Base-by-base conservation (phyloP, 208 protist genomes). In the Trypanosoma mega region DNA sequence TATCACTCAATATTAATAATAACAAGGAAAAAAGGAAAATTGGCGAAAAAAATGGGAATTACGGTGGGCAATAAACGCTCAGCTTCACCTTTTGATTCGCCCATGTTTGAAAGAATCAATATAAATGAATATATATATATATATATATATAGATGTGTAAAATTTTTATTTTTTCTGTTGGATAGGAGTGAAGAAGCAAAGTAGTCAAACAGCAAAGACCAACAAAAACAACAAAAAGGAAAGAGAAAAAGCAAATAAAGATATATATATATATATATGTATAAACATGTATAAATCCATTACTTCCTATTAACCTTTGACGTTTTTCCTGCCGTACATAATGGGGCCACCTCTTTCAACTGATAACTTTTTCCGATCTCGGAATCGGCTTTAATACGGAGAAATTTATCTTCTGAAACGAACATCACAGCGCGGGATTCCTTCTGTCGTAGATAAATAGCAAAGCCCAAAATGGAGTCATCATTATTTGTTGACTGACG, bases 401-500 rank as follows among this genome's bases (percentile, higher is more conserved):
- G 70, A 34, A 91, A 82, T 56, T 88, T 90, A 68, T 94, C 88
- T 37, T 94, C 83, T 1, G 82, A 85, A 3, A 94, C 72, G 59
- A 94, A 92, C 29, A 80, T 12, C 11, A 94, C 79, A 4, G 3
- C 8, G 0, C 21, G 33, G 9, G 54, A 24, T 29, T 74, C 65
- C 30, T 71, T 21, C 7, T 59, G 48, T 2, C 60, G 63, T 24
- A 94, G 66, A 72, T 74, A 94, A 20, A 94, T 78, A 14, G 85
- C 88, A 59, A 85, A 94, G 12, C 83, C 88, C 1, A 94, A 68
- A 47, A 94, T 94, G 46, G 68, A 70, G 52, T 92, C 85, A 57
- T 94, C 88, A 36, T 90, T 91, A 27, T 34, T 80, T 1, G 45
- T 55, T 18, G 70, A 62, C n/a, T 72, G 49, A 9, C 60, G 47